Evolutionary conservation across 164 flowering plant species (phyloP).

Genomic region (Liriodendron chinense): DNA sequence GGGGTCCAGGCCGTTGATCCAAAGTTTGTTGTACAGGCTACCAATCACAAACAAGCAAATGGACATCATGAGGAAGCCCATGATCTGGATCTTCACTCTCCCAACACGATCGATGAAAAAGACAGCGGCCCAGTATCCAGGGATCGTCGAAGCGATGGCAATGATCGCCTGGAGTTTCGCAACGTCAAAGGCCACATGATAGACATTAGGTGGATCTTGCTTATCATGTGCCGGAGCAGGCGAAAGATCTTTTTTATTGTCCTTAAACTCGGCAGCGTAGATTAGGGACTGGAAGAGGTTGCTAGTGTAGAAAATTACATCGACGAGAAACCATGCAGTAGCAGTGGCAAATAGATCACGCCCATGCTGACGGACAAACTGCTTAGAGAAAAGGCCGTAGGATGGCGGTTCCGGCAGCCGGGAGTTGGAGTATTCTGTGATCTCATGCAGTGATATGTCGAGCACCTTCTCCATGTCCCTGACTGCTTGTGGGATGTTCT

Average conservation of each 20-base stretch:
- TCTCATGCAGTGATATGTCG: slow-evolving; percentile 4
- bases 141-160: slow-evolving; percentile 49
- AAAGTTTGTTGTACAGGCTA: slow-evolving; percentile 28
- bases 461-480: slow-evolving; percentile 23
- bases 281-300: slow-evolving; percentile 44
- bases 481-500: slow-evolving; percentile 33
- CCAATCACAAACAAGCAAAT: slow-evolving; percentile 33
- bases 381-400: slow-evolving; percentile 42
- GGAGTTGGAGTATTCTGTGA: background rate
- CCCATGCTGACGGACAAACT: slow-evolving; percentile 51
- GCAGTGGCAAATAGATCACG: slow-evolving; percentile 49
- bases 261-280: background rate
- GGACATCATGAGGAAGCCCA: slow-evolving; percentile 54
- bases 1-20: slow-evolving; percentile 17
- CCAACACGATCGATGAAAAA: slow-evolving; percentile 57
- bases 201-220: slow-evolving; percentile 18
- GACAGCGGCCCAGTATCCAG: slow-evolving; percentile 61
- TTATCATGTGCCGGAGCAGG: background rate
- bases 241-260: slow-evolving; percentile 14
- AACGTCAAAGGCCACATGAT: slow-evolving; percentile 27
- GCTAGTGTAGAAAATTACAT: slow-evolving; percentile 57
- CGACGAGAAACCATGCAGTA: slow-evolving; percentile 52
- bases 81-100: slow-evolving; percentile 41
- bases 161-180: slow-evolving; percentile 48
- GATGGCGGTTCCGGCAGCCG: slow-evolving; percentile 17